phyloP scores from a whole-genome alignment of 2,329 filamentous ascomycete genomes.

The Aspergillus sp. region DNA sequence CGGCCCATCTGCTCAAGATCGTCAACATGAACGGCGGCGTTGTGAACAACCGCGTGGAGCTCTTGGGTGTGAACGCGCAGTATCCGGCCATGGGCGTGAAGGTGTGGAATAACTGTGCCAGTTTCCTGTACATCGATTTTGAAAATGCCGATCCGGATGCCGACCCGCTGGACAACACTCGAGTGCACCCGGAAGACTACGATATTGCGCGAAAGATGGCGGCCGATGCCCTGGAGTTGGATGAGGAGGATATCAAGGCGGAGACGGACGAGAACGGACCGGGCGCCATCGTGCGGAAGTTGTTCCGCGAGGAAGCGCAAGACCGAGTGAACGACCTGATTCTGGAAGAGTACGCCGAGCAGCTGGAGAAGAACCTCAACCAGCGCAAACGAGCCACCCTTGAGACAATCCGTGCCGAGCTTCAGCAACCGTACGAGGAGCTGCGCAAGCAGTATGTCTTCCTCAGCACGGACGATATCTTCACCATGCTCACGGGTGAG shows the following conservation, averaged over 20 bases:
- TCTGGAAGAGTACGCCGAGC: conserved; percentile 93
- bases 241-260: conserved; percentile 96
- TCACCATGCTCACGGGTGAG: conserved; percentile 96
- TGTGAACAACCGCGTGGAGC: conserved; percentile 78
- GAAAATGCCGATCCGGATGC: conserved; percentile 78
- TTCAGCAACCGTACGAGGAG: conserved; percentile 92
- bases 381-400: conserved; percentile 93
- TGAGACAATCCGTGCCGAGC: conserved; percentile 91
- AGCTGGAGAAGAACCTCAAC: conserved; percentile 88
- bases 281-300: conserved; percentile 86
- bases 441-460: conserved; percentile 75
- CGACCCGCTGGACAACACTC: conserved; percentile 93
- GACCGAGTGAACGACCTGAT: conserved; percentile 96
- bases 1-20: conserved; percentile 78
- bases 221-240: conserved; percentile 90
- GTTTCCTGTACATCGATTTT: conserved; percentile 88
- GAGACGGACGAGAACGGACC: conserved; percentile 88
- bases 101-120: conserved; percentile 96
- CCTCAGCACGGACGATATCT: conserved; percentile 74
- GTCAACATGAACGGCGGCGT: conserved; percentile 89
- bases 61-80: conserved; percentile 83
- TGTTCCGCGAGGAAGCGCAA: conserved; percentile 91
- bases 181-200: conserved; percentile 97
- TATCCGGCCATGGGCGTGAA: conserved; percentile 81
- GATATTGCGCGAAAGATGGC: conserved; percentile 98